These are phyloP conservation scores for Boletales sp. DNA, from an alignment of 768 basidiomycete genomes.

Conservation along the genomic window DNA sequence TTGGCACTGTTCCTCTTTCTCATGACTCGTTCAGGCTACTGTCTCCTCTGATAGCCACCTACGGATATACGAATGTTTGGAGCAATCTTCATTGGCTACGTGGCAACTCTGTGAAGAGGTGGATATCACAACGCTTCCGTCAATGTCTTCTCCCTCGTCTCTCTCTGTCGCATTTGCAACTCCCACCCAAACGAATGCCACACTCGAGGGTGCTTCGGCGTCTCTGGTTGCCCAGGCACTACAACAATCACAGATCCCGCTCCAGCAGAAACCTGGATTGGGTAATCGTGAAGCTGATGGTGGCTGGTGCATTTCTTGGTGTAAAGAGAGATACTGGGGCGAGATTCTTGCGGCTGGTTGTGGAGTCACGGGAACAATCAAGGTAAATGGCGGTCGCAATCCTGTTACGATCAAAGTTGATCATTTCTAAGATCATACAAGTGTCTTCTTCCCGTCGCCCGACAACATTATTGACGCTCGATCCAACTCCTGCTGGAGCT, in stretches of 20 bases:
- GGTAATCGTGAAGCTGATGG: slow-evolving; percentile 82
- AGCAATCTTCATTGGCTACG: slow-evolving; percentile 62
- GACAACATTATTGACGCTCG: slow-evolving; percentile 54
- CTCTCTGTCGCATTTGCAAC: slow-evolving; percentile 65
- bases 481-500: slow-evolving; percentile 35
- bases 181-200: slow-evolving; percentile 60
- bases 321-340: slow-evolving; percentile 95
- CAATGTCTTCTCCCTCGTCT: slow-evolving; percentile 37
- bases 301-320: slow-evolving; percentile 94
- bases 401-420: no score
- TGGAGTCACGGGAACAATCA: slow-evolving; percentile 70
- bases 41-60: slow-evolving; percentile 86
- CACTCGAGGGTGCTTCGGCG: slow-evolving; percentile 52
- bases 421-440: slow-evolving; percentile 59
- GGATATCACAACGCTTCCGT: slow-evolving; percentile 60
- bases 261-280: slow-evolving; percentile 37
- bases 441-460: slow-evolving; percentile 68
- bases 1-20: background rate
- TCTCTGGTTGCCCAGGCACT: slow-evolving; percentile 63
- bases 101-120: slow-evolving; percentile 78
- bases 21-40: slow-evolving; percentile 55
- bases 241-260: slow-evolving; percentile 45
- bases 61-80: slow-evolving; percentile 87
- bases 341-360: slow-evolving; percentile 77
- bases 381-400: slow-evolving; percentile 43